Conservation (phyloP, 2,329 filamentous ascomycete species). For the Mycogone perniciosa region DNA sequence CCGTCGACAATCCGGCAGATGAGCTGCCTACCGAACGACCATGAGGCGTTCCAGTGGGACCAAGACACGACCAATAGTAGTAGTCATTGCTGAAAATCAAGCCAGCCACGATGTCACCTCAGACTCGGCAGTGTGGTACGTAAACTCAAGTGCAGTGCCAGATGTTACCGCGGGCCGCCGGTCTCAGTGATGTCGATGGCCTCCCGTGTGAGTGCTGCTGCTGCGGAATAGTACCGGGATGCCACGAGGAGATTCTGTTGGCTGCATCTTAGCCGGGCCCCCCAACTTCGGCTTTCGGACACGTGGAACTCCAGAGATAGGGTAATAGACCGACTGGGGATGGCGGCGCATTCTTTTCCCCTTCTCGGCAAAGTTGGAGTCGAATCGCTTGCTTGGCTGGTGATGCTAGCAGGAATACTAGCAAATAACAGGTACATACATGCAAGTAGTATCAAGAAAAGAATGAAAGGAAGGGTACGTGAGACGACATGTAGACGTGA, state of each 20-base stretch:
- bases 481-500: neutral
- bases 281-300: constrained; percentile 5
- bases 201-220: neutral
- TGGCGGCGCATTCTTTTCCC: constrained; percentile 11
- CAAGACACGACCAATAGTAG: neutral
- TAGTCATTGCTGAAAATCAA: constrained; percentile 4
- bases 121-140: constrained; percentile 6
- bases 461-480: neutral
- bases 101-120: constrained; percentile 9
- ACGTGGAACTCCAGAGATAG: constrained; percentile 11
- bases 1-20: constrained; percentile 11
- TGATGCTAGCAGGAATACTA: too few species aligned
- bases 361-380: constrained; percentile 7
- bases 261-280: neutral
- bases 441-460: neutral
- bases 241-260: constrained; percentile 12
- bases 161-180: constrained; percentile 9
- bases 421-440: neutral
- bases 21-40: constrained; percentile 6
- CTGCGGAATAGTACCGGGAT: constrained; percentile 7
- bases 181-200: constrained; percentile 1
- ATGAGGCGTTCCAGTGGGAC: constrained; percentile 4
- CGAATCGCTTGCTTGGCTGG: too few species aligned
- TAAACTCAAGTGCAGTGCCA: constrained; percentile 3
- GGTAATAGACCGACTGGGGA: neutral